These are phyloP conservation scores for Penicillium atrosanguineum DNA, from an alignment of 495 filamentous ascomycete species.

Conservation along the genomic window DNA sequence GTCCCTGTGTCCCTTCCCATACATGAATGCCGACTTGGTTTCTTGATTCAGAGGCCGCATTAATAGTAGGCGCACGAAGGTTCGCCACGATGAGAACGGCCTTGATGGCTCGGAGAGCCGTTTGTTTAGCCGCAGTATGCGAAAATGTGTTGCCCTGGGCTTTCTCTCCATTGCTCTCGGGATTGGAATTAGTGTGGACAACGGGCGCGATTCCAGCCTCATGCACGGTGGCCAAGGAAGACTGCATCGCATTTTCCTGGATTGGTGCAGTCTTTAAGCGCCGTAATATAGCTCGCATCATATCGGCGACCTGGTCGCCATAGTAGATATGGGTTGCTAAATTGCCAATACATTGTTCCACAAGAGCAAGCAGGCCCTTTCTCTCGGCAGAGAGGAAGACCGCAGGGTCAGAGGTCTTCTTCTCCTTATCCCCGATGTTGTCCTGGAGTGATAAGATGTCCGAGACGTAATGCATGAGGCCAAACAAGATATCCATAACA, in stretches of 20 bases:
- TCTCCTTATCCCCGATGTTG: slow-evolving; percentile 31
- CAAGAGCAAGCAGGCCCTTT: slow-evolving; percentile 57
- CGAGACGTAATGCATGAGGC: slow-evolving; percentile 76
- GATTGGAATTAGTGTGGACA: slow-evolving; percentile 1
- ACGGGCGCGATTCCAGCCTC: slow-evolving; percentile 19
- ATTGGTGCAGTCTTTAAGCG: slow-evolving; percentile 65
- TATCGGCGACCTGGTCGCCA: slow-evolving; percentile 87
- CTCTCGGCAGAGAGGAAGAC: slow-evolving; percentile 40
- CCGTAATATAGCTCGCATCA: slow-evolving; percentile 74
- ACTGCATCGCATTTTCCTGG: slow-evolving; percentile 34
- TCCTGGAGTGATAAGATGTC: slow-evolving; percentile 63
- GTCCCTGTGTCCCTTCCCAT: slow-evolving; percentile 91
- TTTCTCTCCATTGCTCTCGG: slow-evolving; percentile 25
- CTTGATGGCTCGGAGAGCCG: slow-evolving; percentile 77
- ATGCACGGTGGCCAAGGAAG: slow-evolving; percentile 42
- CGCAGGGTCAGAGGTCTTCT: slow-evolving; percentile 11
- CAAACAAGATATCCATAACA: slow-evolving; percentile 85
- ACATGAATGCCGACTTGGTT: slow-evolving; percentile 71
- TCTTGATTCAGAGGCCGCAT: slow-evolving; percentile 61
- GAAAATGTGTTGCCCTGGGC: slow-evolving; percentile 57
- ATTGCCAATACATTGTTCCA: slow-evolving; percentile 76
- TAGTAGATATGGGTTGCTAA: slow-evolving; percentile 95
- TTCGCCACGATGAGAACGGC: slow-evolving; percentile 78
- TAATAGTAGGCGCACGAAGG: slow-evolving; percentile 54
- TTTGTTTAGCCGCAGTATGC: slow-evolving; percentile 68